phyloP scores from a whole-genome alignment of 352 stramenopile species.

The Phytophthora rubi region DNA sequence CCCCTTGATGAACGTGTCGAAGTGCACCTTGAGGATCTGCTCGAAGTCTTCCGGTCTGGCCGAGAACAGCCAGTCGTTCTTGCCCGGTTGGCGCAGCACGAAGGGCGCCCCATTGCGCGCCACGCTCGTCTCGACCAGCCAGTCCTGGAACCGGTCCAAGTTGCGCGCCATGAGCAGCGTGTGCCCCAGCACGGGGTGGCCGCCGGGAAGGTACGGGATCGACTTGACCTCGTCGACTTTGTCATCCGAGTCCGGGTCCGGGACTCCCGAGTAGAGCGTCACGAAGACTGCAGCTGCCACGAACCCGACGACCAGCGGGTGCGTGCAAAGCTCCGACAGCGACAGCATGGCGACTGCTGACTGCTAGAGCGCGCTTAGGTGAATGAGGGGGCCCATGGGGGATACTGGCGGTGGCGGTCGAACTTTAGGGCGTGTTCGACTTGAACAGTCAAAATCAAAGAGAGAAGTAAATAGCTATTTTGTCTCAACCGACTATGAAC shows the following conservation, averaged over 20 bases:
- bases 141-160: constrained; percentile 44
- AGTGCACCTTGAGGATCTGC: constrained; percentile 58
- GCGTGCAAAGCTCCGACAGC: constrained; percentile 13
- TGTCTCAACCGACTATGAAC: too few relatives aligned
- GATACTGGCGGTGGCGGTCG: background rate
- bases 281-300: constrained; percentile 23
- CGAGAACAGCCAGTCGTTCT: constrained; percentile 49
- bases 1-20: constrained; percentile 61
- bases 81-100: constrained; percentile 46
- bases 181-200: constrained; percentile 38
- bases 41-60: constrained; percentile 51
- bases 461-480: too few relatives aligned
- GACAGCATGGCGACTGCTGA: constrained; percentile 31
- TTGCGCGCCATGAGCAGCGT: constrained; percentile 40
- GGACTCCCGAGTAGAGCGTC: constrained; percentile 14
- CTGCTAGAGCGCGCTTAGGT: constrained; percentile 14
- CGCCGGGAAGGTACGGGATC: constrained; percentile 35
- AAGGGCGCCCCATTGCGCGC: constrained; percentile 36
- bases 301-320: constrained; percentile 35
- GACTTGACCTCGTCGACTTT: constrained; percentile 6
- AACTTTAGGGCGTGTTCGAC: too few relatives aligned
- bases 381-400: constrained; percentile 15
- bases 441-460: too few relatives aligned
- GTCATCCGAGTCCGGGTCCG: background rate
- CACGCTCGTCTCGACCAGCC: constrained; percentile 41